phyloP scores from a whole-genome alignment of 306 rosid species.

The Datisca glomerata region DNA sequence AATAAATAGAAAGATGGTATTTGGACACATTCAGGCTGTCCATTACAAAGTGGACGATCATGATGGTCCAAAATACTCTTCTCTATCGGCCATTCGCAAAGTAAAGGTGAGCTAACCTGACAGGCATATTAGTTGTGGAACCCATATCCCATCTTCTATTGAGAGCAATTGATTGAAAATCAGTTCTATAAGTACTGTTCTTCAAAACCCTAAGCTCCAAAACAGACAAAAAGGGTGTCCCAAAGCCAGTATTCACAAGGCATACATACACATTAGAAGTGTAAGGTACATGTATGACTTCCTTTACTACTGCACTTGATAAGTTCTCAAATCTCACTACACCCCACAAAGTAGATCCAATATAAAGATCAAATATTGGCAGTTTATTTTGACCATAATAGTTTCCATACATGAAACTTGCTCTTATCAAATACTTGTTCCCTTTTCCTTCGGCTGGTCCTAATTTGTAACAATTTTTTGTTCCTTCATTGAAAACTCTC shows the following conservation, averaged over 20 bases:
- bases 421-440: slow-evolving; percentile 14
- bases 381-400: slow-evolving; percentile 3
- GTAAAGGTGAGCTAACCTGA: slow-evolving; percentile 17
- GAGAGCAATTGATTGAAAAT: slow-evolving; percentile 6
- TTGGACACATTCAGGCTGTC: no score
- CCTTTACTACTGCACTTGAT: neutral
- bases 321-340: neutral
- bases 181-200: slow-evolving; percentile 8
- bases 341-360: slow-evolving; percentile 16
- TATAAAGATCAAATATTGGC: slow-evolving; percentile 12
- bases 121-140: neutral
- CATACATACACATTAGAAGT: slow-evolving; percentile 20
- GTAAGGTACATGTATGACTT: slow-evolving; percentile 16
- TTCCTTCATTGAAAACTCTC: slow-evolving; percentile 17
- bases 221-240: slow-evolving; percentile 36
- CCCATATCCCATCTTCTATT: slow-evolving; percentile 9
- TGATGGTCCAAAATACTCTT: no score
- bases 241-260: slow-evolving; percentile 30
- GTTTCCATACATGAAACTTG: slow-evolving; percentile 16
- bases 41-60: no score
- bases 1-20: no score
- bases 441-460: slow-evolving; percentile 11
- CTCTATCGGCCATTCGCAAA: no score
- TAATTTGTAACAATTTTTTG: slow-evolving; percentile 16
- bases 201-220: slow-evolving; percentile 31